Evolutionary conservation across 1,284 basidiomycete genomes (phyloP), one percentile per base, ranked within the genome.

Genomic region (Leccinum ponderosum): DNA sequence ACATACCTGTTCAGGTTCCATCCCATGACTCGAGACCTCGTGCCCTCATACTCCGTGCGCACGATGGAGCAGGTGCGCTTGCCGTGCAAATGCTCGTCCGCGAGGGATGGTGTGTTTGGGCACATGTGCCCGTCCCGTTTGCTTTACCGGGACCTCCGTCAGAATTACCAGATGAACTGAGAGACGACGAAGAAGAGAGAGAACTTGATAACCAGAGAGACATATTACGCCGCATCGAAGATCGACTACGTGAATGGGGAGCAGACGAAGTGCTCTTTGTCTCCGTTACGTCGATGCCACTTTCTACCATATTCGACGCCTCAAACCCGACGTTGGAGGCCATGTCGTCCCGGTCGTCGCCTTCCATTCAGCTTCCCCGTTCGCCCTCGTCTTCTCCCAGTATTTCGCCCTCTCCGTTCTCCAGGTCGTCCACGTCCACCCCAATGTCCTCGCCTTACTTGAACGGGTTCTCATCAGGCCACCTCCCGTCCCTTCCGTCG

Each of bases 61-160:
- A 94, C 64, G 86, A 87, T 59, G 93, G 92, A 2, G 77, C 86
- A 1, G 90, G 92, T 2, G 90, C 89, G 3, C 77, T 95, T 66
- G 87, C 87, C 2, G 84, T 86, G 17, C 91, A 94, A 72, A 87
- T 92, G 78, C 81, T 96, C 33, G 81, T 80, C 2, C 74, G 75
- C 15, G 77, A 80, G 7, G 87, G 87, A 3, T 88, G 89, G 79
- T 77, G 80, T n/a, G 84, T 93, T 3, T 84, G 80, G 62, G 89
- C 86, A 1, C 90, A 92, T 64, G 85, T 89, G 2, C 85, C 89
- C 55, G 74, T 78, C 14, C 77, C 77, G 3, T 75, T 73, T 35
- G 71, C 67, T 63, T 60, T 69, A 27, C 69, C 66, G 33, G 68
- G 64, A 17, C 27, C 62, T 44, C 61, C 47, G 60, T 68, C 71